Evolutionary conservation across 176 grass and related monocot species (phyloP).

Genomic region (Olyra latifolia): DNA sequence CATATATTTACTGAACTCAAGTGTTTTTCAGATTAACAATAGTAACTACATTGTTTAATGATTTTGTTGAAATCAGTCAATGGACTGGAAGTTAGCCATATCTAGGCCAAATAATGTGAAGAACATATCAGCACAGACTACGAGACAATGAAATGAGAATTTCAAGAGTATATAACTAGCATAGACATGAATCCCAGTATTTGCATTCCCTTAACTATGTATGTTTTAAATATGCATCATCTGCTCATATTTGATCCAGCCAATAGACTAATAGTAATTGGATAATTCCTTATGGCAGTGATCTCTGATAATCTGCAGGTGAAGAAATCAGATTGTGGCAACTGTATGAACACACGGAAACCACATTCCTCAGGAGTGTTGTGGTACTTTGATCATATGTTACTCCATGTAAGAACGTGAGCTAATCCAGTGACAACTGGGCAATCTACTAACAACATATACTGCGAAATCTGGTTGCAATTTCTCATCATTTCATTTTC

Average conservation of each 20-base stretch:
- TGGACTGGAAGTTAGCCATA: not conserved
- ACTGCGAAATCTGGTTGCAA: not conserved
- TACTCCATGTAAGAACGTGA: not conserved
- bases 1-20: conserved; percentile 15
- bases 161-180: not conserved
- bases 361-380: not conserved
- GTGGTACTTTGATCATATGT: not conserved
- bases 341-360: not conserved
- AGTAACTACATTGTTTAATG: not conserved
- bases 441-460: conserved; percentile 8
- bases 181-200: not conserved
- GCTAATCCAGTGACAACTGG: not conserved
- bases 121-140: not conserved
- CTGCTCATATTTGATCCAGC: not conserved
- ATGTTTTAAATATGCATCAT: not conserved
- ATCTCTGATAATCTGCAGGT: not conserved
- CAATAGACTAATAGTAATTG: not conserved
- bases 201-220: conserved; percentile 7
- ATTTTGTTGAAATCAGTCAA: not conserved
- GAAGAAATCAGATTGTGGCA: not conserved
- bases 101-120: not conserved
- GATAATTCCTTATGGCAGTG: not conserved
- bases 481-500: not conserved
- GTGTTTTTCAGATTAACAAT: not conserved
- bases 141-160: not conserved